phyloP scores from a whole-genome alignment of 2,329 filamentous ascomycete genomes.

The Pseudogymnoascus sp. region DNA sequence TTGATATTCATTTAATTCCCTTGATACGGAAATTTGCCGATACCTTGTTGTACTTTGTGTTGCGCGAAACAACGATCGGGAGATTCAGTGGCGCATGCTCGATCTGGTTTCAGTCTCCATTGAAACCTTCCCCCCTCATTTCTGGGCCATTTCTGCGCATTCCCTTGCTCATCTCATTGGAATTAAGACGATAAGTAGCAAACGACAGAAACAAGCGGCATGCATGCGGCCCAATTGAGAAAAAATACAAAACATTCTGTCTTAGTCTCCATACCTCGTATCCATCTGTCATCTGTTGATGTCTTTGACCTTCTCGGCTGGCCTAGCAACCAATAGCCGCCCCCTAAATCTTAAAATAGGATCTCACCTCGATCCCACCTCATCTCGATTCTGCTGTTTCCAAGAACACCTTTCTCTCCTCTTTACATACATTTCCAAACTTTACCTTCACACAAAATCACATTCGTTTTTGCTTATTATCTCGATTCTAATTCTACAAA shows the following conservation, averaged over 20 bases:
- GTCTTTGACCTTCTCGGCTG: not conserved
- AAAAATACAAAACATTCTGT: not conserved
- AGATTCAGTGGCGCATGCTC: not conserved
- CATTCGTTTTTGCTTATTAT: not conserved
- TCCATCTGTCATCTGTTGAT: not conserved
- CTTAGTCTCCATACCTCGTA: not conserved
- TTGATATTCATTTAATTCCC: constrained; percentile 1
- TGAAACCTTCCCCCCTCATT: not conserved
- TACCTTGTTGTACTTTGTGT: not conserved
- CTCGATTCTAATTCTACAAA: not conserved
- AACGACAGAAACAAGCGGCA: not conserved
- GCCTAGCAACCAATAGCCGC: not conserved
- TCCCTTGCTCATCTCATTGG: not conserved
- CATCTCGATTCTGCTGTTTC: not conserved
- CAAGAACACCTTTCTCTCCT: not conserved
- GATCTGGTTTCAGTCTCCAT: not conserved
- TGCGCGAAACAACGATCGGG: not conserved
- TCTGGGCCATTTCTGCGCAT: not conserved
- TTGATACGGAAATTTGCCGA: not conserved
- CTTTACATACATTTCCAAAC: not conserved
- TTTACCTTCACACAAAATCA: not conserved
- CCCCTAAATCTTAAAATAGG: constrained; percentile 7
- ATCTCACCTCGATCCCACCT: not conserved
- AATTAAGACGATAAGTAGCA: not conserved
- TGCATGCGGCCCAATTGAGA: constrained; percentile 1